Conservation (phyloP, 2,329 filamentous ascomycete genomes). For the Harringtonia aguacate region DNA sequence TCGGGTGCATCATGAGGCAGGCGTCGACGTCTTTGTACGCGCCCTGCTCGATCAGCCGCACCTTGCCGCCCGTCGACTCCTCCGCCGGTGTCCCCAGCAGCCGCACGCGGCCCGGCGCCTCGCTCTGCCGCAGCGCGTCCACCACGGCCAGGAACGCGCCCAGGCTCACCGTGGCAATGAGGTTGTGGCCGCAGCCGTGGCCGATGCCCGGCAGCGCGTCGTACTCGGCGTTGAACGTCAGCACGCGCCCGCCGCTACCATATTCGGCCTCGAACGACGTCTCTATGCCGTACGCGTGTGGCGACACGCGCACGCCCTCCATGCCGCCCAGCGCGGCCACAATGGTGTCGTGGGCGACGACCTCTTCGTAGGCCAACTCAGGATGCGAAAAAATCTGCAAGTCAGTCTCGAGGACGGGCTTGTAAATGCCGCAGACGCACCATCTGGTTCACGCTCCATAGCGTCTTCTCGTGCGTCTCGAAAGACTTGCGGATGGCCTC, state of each 20-base stretch:
- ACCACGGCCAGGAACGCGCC: constrained; percentile 24
- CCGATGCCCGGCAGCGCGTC: constrained; percentile 25
- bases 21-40: constrained; percentile 25
- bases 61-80: constrained; percentile 30
- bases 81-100: constrained; percentile 32
- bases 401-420: too few relatives aligned
- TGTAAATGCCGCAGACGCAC: background rate
- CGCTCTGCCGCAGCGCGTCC: constrained; percentile 13
- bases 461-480: background rate
- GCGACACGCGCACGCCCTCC: constrained; percentile 32
- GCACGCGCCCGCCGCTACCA: constrained; percentile 9
- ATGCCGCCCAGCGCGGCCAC: constrained; percentile 26
- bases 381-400: constrained; percentile 26
- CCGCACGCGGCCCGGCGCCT: constrained; percentile 15
- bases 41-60: constrained; percentile 30
- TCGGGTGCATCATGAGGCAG: constrained; percentile 29
- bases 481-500: constrained; percentile 2
- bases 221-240: constrained; percentile 16
- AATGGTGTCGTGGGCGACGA: constrained; percentile 37
- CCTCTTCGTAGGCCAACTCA: constrained; percentile 38
- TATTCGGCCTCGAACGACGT: constrained; percentile 35
- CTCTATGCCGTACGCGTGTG: constrained; percentile 36
- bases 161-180: constrained; percentile 26
- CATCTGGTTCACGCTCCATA: constrained; percentile 7
- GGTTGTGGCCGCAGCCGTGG: constrained; percentile 30